These are phyloP conservation scores for Colletotrichum kahawae DNA, from an alignment of 2,329 filamentous ascomycete genomes.

Conservation along the genomic window DNA sequence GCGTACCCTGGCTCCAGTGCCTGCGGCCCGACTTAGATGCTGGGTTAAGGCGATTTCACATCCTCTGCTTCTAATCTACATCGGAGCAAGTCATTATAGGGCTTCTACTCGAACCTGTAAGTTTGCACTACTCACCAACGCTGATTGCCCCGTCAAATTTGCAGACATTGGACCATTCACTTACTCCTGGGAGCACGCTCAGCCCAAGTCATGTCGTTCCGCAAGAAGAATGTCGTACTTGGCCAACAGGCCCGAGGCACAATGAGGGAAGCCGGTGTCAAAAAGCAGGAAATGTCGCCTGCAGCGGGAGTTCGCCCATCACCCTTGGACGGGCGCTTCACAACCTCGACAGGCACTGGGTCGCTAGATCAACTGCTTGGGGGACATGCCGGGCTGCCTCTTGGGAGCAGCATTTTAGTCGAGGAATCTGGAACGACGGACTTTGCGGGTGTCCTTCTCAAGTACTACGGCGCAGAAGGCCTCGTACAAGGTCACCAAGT, in stretches of 20 bases:
- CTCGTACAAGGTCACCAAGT: constrained; percentile 89
- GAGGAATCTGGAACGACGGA: constrained; percentile 94
- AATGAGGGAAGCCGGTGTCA: constrained; percentile 21
- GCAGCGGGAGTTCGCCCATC: constrained; percentile 74
- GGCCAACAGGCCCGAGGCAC: constrained; percentile 30
- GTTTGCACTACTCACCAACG: neutral
- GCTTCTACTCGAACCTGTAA: neutral
- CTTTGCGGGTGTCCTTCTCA: constrained; percentile 82
- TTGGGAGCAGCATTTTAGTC: constrained; percentile 81
- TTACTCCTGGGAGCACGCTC: neutral
- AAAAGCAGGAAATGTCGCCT: constrained; percentile 40
- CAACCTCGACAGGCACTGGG: constrained; percentile 88
- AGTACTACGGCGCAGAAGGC: constrained; percentile 93
- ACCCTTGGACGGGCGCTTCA: constrained; percentile 83
- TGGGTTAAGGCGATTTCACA: neutral
- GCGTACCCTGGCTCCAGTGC: neutral
- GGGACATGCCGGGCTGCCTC: constrained; percentile 82
- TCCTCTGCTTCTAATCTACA: neutral
- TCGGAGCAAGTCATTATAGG: neutral
- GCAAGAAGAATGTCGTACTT: constrained; percentile 61
- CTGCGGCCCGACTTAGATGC: neutral
- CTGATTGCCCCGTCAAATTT: neutral
- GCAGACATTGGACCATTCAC: neutral
- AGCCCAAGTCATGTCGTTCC: constrained; percentile 56
- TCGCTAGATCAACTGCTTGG: constrained; percentile 86